Evolutionary conservation across 208 protist species (phyloP).

Genomic region (Giardia muris): DNA sequence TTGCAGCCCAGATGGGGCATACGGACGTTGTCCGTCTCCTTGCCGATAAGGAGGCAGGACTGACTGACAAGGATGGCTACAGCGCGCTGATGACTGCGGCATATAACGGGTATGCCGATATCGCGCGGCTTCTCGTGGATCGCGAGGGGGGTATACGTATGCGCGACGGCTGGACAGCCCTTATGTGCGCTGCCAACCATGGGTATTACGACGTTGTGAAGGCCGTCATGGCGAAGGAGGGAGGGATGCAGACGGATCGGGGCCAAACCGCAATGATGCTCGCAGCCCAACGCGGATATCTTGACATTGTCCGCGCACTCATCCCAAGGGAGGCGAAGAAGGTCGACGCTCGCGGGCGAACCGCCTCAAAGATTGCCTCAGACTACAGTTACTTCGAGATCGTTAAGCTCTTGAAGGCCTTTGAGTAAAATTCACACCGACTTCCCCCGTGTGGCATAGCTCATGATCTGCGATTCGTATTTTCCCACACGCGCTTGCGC

Average conservation of each 20-base stretch:
- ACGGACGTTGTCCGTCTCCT: not conserved
- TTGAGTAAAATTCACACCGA: not conserved
- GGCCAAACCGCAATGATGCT: not conserved
- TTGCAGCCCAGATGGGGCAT: not conserved
- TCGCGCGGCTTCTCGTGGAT: not conserved
- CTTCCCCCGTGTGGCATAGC: not conserved
- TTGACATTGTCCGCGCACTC: slow-evolving; percentile 8
- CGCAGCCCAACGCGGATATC: slow-evolving; percentile 15
- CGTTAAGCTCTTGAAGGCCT: not conserved
- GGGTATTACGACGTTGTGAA: not conserved
- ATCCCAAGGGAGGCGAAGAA: not conserved
- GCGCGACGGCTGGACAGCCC: not conserved
- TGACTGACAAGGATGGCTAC: slow-evolving; percentile 9
- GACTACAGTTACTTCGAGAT: slow-evolving; percentile 2
- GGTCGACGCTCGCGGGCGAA: not conserved
- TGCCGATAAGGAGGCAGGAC: not conserved
- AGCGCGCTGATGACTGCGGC: not conserved
- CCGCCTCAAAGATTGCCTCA: not conserved
- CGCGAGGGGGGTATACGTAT: not conserved
- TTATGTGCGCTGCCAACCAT: not conserved
- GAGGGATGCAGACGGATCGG: not conserved
- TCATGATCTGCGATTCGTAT: not conserved
- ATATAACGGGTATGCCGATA: not conserved
- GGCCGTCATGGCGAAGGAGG: not conserved
- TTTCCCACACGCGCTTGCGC: not conserved